Conservation (phyloP, 306 rosid species). For the Comarum palustre region DNA sequence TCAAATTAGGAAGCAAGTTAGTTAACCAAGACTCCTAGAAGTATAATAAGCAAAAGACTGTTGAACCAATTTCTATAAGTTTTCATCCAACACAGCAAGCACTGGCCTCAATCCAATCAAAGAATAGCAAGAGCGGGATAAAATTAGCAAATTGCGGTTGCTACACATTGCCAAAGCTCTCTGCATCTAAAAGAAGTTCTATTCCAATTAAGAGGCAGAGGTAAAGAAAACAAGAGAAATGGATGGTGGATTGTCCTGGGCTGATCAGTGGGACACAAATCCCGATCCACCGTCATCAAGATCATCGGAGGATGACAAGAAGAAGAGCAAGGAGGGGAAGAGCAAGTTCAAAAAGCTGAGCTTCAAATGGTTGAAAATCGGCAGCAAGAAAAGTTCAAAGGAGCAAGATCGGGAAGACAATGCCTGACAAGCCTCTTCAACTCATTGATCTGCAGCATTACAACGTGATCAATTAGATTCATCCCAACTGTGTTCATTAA, state of each 20-base stretch:
- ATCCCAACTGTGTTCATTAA: constrained; percentile 5
- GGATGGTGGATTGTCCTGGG: constrained; percentile 61
- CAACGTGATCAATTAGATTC: neutral
- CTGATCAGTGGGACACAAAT: constrained; percentile 69
- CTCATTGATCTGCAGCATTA: neutral
- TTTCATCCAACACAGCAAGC: constrained; percentile 19
- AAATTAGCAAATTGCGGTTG: constrained; percentile 16
- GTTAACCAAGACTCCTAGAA: neutral
- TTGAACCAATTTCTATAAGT: constrained; percentile 10
- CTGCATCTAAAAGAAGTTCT: constrained; percentile 1
- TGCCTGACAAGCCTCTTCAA: constrained; percentile 5
- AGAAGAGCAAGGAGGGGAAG: constrained; percentile 45
- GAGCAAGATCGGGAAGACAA: neutral
- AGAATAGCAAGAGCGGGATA: constrained; percentile 10
- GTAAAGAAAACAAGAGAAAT: neutral
- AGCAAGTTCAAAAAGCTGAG: constrained; percentile 42
- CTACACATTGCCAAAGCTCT: neutral
- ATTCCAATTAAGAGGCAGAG: neutral
- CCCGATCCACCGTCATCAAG: constrained; percentile 41
- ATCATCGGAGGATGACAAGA: constrained; percentile 41
- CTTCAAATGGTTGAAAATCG: constrained; percentile 61
- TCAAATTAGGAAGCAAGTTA: constrained; percentile 14
- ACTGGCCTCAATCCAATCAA: constrained; percentile 9
- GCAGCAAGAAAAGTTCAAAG: constrained; percentile 46
- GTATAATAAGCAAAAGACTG: constrained; percentile 16